Evolutionary conservation across 805 yeast species (phyloP), one percentile per base, ranked within the genome.

Genomic region (Suhomyces tanzawaensis): DNA sequence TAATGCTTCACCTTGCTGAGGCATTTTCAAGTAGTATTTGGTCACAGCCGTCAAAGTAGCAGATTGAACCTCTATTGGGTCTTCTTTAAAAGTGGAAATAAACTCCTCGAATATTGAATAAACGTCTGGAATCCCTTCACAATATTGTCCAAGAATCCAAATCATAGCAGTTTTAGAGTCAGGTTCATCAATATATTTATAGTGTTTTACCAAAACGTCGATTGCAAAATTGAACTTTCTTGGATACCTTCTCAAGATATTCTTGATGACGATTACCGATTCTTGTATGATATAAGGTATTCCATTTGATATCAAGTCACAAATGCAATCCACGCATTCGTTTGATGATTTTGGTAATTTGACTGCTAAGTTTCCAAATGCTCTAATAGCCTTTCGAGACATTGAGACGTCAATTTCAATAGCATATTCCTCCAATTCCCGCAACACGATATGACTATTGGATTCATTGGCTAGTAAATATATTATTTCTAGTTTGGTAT

Each of bases 341-440:
- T 69, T 63, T 0, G 90, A 81, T 0, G 85, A 79, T 7, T 58
- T 58, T 18, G 78, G 79, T 12, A 88, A 61, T 52, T 86, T 87
- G 19, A 89, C 79, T 0, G 96, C 95, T 15, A 91, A 65, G 52
- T 89, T 86, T 2, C 97, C 97, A 44, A 91, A 79, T 0, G 96
- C 95, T 42, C 95, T 66, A 3, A 91, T 79, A 0, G 97, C 89
- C 52, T 88, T 85, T 39, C 95, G 69, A 1, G 90, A 86, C 82
- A 89, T 87, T 41, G 84, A 83, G 17, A 81, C 75, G 58, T 90
- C 96, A 11, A 86, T 81, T 51, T 87, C 96, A 0, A 88, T 77
- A 4, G 95, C 95, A 58, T 90, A 90, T 50, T 85, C 95, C 45
- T 80, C 83, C 36, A 90, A 60, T 55, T 90, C 98, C 13, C 77